These are phyloP conservation scores for Aspergillus niger DNA, from an alignment of 2,329 filamentous ascomycete genomes.

Conservation along the genomic window DNA sequence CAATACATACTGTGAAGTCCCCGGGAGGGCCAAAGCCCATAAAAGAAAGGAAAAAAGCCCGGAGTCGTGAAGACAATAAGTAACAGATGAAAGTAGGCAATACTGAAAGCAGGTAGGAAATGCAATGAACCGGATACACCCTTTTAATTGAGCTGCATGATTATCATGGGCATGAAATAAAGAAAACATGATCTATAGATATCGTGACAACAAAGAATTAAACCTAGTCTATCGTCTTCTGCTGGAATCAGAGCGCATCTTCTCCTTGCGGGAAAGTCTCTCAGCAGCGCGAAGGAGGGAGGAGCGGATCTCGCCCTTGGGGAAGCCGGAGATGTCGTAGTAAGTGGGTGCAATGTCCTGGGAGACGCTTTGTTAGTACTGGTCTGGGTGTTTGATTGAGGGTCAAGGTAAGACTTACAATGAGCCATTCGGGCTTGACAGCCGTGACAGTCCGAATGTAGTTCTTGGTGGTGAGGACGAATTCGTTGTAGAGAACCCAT, in stretches of 20 bases:
- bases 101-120: background rate
- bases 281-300: slow-evolving; percentile 58
- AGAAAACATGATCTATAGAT: slow-evolving; percentile 4
- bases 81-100: background rate
- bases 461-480: slow-evolving; percentile 96
- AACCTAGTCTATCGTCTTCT: slow-evolving; percentile 34
- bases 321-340: slow-evolving; percentile 82
- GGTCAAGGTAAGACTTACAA: slow-evolving; percentile 60
- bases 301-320: slow-evolving; percentile 81
- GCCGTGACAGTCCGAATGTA: slow-evolving; percentile 94
- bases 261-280: slow-evolving; percentile 58
- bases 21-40: background rate
- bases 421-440: slow-evolving; percentile 89
- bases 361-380: slow-evolving; percentile 39
- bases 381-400: slow-evolving; percentile 21
- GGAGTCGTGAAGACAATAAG: background rate
- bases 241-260: slow-evolving; percentile 43
- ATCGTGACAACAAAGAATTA: slow-evolving; percentile 13
- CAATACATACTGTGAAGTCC: background rate
- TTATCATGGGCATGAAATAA: slow-evolving; percentile 2
- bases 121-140: background rate
- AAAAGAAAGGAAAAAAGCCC: background rate
- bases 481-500: slow-evolving; percentile 98
- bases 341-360: slow-evolving; percentile 92
- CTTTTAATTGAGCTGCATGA: slow-evolving; percentile 8